These are phyloP conservation scores for Vinca minor DNA, from an alignment of 257 asterid genomes.

Conservation along the genomic window DNA sequence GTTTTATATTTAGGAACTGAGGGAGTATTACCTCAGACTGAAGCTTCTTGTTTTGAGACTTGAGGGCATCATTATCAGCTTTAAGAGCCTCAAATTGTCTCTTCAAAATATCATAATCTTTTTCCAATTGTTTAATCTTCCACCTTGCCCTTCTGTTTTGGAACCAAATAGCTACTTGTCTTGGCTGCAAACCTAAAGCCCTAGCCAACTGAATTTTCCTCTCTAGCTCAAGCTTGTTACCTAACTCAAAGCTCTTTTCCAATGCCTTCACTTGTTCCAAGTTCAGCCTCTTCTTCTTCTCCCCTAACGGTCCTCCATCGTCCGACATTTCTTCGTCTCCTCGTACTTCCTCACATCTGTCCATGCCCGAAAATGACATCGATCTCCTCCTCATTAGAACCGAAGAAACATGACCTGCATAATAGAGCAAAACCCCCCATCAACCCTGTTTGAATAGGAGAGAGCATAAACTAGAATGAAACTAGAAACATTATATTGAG, in stretches of 20 bases:
- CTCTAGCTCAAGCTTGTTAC: slow-evolving; percentile 75
- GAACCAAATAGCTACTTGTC: slow-evolving; percentile 86
- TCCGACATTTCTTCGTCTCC: slow-evolving; percentile 58
- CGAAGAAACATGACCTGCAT: slow-evolving; percentile 37
- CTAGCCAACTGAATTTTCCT: slow-evolving; percentile 72
- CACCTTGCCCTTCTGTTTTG: slow-evolving; percentile 86
- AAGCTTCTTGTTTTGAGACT: slow-evolving; percentile 59
- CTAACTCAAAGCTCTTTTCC: slow-evolving; percentile 79
- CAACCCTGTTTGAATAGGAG: too few relatives aligned
- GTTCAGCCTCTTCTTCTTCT: slow-evolving; percentile 69
- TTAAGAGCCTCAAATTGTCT: slow-evolving; percentile 56
- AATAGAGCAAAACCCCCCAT: background rate
- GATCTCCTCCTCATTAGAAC: slow-evolving; percentile 72
- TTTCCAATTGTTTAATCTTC: slow-evolving; percentile 81
- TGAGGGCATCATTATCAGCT: slow-evolving; percentile 62
- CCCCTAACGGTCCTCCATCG: slow-evolving; percentile 55
- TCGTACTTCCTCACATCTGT: slow-evolving; percentile 45
- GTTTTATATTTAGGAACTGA: too few relatives aligned
- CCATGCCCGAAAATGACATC: slow-evolving; percentile 62
- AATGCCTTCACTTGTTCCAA: slow-evolving; percentile 79
- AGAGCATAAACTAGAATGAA: too few relatives aligned
- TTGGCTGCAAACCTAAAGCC: slow-evolving; percentile 68
- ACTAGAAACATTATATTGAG: too few relatives aligned
- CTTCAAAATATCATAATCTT: slow-evolving; percentile 61
- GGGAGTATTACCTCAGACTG: slow-evolving; percentile 47